A percentile compares a stretch with the other conserved stretches of the same genome.
Evolutionary conservation across 2,329 filamentous ascomycete genomes (phyloP).

Genomic region (Penicillium janthinellum): DNA sequence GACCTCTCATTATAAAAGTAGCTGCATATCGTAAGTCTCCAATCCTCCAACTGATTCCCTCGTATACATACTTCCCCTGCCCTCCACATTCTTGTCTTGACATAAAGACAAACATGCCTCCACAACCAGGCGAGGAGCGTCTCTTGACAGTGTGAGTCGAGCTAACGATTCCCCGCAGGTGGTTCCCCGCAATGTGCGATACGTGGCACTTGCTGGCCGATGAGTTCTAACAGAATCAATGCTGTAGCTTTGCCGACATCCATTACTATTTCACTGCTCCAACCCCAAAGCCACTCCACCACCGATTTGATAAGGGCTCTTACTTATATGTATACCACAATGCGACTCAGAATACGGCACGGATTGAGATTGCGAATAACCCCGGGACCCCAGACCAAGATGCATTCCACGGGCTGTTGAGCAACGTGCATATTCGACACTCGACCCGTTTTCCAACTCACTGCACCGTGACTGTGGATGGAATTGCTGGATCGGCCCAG

Average conservation of each 20-base stretch:
- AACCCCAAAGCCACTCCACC: conserved; percentile 56
- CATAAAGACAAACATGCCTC: conserved; percentile 43
- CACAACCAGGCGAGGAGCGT: conserved; percentile 49
- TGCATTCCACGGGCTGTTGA: conserved; percentile 62
- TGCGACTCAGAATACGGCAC: conserved; percentile 53
- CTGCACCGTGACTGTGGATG: conserved; percentile 59
- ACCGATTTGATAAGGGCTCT: conserved; percentile 66
- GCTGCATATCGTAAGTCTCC: conserved; percentile 15
- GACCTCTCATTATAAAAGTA: conserved; percentile 25
- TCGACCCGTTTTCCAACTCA: conserved; percentile 62
- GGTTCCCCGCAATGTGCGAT: not conserved
- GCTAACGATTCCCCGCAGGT: conserved; percentile 23
- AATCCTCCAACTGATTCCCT: conserved; percentile 1
- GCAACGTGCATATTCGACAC: conserved; percentile 56
- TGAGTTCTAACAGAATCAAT: conserved; percentile 6
- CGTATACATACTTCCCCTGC: not conserved
- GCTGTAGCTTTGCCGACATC: conserved; percentile 61
- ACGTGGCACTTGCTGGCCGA: not conserved
- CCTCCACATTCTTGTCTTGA: conserved; percentile 8
- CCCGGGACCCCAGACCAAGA: conserved; percentile 65
- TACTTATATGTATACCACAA: conserved; percentile 68
- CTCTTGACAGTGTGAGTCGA: conserved; percentile 49
- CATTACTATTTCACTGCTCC: conserved; percentile 66
- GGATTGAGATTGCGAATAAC: conserved; percentile 66
- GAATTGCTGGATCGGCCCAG: conserved; percentile 31